A percentile compares a stretch with the other conserved stretches of the same genome.
These are phyloP conservation scores for Candida jianshihensis DNA, from an alignment of 805 yeast species.

Conservation along the genomic window DNA sequence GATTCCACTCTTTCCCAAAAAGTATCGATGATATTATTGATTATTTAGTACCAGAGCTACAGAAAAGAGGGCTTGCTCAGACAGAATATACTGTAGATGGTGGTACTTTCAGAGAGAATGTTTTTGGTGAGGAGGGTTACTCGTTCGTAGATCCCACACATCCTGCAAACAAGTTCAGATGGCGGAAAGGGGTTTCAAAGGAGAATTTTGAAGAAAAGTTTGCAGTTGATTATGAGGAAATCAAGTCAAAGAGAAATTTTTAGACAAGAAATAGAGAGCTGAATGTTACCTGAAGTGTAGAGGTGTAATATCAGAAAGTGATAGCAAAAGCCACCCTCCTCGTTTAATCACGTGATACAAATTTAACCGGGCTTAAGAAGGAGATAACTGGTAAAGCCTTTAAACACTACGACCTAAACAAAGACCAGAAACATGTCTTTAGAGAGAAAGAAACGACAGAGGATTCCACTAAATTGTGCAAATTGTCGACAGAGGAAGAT, in stretches of 20 bases:
- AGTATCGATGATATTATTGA: conserved; percentile 30
- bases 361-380: no score
- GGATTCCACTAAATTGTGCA: no score
- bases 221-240: neutral
- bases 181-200: conserved; percentile 18
- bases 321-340: no score
- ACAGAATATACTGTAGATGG: conserved; percentile 27
- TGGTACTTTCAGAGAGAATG: conserved; percentile 25
- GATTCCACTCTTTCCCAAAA: neutral
- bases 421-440: no score
- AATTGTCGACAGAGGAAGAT: no score
- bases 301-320: no score
- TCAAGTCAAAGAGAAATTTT: neutral
- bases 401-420: no score
- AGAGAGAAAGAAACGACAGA: no score
- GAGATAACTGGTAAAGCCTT: no score
- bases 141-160: conserved; percentile 2
- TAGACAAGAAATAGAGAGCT: no score
- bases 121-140: conserved; percentile 6
- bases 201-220: conserved; percentile 1
- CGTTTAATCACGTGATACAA: no score
- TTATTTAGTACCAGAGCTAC: conserved; percentile 28
- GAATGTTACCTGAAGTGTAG: no score
- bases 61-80: conserved; percentile 28
- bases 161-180: conserved; percentile 4